Evolutionary conservation across 2,329 filamentous ascomycete genomes (phyloP).

Genomic region (Monosporascus sp.): DNA sequence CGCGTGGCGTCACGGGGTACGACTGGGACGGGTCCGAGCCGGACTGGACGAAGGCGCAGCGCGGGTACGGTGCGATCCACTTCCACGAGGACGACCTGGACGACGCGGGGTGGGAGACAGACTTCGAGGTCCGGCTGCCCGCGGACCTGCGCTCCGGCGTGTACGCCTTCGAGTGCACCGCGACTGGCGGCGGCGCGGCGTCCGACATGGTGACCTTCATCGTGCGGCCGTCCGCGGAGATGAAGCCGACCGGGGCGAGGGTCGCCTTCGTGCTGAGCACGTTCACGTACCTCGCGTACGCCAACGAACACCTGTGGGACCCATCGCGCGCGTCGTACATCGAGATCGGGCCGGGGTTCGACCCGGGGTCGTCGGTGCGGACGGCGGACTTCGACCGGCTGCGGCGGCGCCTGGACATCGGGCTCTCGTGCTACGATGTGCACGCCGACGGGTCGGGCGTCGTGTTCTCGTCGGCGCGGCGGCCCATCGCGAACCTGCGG

Average conservation of each 20-base stretch:
- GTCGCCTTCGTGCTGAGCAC: constrained; percentile 21
- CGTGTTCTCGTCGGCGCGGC: constrained; percentile 24
- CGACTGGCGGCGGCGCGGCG: neutral
- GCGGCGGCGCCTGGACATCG: constrained; percentile 26
- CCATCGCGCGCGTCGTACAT: constrained; percentile 11
- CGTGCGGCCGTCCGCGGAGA: constrained; percentile 17
- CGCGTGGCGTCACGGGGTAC: constrained; percentile 25
- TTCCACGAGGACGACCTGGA: constrained; percentile 33
- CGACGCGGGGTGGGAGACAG: constrained; percentile 27
- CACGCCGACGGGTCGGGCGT: constrained; percentile 31
- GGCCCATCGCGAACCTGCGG: constrained; percentile 32
- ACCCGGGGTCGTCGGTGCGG: neutral
- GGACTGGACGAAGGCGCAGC: constrained; percentile 26
- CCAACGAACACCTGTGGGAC: constrained; percentile 2
- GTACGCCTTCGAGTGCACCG: constrained; percentile 17
- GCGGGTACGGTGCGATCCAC: constrained; percentile 30
- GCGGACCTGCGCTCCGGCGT: constrained; percentile 14
- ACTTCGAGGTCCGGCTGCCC: constrained; percentile 21
- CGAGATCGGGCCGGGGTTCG: constrained; percentile 5
- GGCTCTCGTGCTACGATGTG: constrained; percentile 31
- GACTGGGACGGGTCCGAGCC: constrained; percentile 26
- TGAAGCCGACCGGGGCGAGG: neutral
- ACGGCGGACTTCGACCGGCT: constrained; percentile 12
- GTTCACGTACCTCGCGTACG: constrained; percentile 4
- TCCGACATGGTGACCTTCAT: constrained; percentile 25